These are phyloP conservation scores for Rhododendron ferrugineum DNA, from an alignment of 148 eudicot species.

Conservation along the genomic window DNA sequence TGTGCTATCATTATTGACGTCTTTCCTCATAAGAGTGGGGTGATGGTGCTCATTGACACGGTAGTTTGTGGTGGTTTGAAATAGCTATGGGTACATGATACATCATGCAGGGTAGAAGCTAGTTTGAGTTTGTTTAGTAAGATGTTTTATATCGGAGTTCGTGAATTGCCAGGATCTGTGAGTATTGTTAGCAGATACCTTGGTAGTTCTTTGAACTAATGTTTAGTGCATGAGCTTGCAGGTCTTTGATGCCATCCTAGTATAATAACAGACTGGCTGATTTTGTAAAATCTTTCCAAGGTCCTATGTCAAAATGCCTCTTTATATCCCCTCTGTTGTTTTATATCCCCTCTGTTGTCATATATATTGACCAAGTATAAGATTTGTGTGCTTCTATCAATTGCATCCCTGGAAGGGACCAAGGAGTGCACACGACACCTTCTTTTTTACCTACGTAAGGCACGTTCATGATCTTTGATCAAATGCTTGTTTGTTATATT, in stretches of 20 bases:
- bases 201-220: not conserved
- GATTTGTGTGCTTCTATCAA: too few relatives aligned
- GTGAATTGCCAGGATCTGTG: not conserved
- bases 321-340: not conserved
- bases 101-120: not conserved
- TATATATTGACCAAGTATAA: not conserved
- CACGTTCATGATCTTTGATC: too few relatives aligned
- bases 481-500: too few relatives aligned
- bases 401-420: too few relatives aligned
- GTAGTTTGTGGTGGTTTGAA: constrained; percentile 4
- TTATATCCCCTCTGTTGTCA: not conserved
- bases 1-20: too few relatives aligned
- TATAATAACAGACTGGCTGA: not conserved
- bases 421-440: too few relatives aligned
- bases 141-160: not conserved
- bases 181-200: not conserved
- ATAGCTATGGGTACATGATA: constrained; percentile 4
- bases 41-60: not conserved
- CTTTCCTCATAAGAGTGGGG: not conserved
- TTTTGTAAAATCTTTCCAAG: not conserved
- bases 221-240: not conserved
- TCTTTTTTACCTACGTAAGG: too few relatives aligned
- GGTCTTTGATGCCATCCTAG: not conserved
- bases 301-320: not conserved
- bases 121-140: not conserved